These are phyloP conservation scores for Tetraselmis chui DNA, from an alignment of 139 green algal genomes.

Conservation along the genomic window DNA sequence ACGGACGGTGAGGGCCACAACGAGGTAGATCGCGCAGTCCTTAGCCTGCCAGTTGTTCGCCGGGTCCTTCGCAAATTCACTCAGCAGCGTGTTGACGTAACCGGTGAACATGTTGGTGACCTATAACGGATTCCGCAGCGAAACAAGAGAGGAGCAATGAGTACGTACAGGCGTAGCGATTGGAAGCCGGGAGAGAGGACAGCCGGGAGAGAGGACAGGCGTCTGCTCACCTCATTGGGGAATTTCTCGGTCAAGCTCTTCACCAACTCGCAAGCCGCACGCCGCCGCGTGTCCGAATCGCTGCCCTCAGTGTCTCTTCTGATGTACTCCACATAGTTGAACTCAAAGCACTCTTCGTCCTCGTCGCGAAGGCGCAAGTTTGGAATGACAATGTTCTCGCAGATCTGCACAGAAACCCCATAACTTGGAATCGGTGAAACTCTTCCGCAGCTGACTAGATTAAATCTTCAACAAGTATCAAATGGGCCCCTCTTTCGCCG, in stretches of 20 bases:
- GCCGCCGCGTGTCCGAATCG: slow-evolving; percentile 87
- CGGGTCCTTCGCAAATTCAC: slow-evolving; percentile 59
- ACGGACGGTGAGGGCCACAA: slow-evolving; percentile 82
- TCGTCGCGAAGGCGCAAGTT: slow-evolving; percentile 64
- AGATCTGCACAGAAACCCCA: too few species aligned
- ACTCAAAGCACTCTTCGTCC: slow-evolving; percentile 89
- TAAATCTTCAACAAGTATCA: too few species aligned
- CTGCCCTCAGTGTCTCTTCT: slow-evolving; percentile 87
- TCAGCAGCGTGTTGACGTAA: slow-evolving; percentile 68
- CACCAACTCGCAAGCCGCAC: slow-evolving; percentile 89
- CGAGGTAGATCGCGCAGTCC: slow-evolving; percentile 92
- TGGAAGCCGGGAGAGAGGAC: neutral
- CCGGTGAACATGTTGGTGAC: slow-evolving; percentile 75
- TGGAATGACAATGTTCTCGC: slow-evolving; percentile 81
- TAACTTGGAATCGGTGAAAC: too few species aligned
- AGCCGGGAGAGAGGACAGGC: neutral
- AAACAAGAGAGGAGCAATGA: neutral
- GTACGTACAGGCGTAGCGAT: neutral
- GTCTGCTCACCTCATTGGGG: slow-evolving; percentile 41
- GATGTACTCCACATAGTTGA: slow-evolving; percentile 95
- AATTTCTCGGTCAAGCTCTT: slow-evolving; percentile 72
- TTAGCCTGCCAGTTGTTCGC: slow-evolving; percentile 77
- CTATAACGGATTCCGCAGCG: slow-evolving; percentile 14
- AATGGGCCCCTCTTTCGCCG: too few species aligned
- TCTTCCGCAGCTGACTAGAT: too few species aligned